Conservation (phyloP, 306 rosid species). For the Dalbergia cultrata region DNA sequence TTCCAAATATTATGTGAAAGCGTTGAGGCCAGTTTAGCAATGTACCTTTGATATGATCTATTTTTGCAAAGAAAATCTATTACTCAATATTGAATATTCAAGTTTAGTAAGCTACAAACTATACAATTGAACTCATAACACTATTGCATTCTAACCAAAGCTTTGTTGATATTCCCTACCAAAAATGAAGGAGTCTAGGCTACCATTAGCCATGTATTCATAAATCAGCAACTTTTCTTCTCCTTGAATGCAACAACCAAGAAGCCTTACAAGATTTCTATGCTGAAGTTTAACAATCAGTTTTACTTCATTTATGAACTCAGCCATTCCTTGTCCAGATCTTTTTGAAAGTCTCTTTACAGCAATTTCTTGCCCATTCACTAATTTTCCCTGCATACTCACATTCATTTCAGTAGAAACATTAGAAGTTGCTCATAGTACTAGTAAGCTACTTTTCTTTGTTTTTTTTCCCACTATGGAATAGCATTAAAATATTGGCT, state of each 20-base stretch:
- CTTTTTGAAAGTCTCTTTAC: conserved; percentile 52
- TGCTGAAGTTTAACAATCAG: conserved; percentile 57
- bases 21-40: conserved; percentile 58
- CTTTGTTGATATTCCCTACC: conserved; percentile 35
- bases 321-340: conserved; percentile 50
- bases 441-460: background rate
- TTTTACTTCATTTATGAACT: conserved; percentile 56
- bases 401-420: background rate
- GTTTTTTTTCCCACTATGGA: background rate
- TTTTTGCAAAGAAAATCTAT: background rate
- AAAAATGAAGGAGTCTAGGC: conserved; percentile 44
- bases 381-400: conserved; percentile 47
- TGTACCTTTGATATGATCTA: conserved; percentile 44
- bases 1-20: conserved; percentile 53
- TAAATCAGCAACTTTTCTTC: conserved; percentile 46
- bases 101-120: background rate
- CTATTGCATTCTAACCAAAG: background rate
- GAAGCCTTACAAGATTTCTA: conserved; percentile 61
- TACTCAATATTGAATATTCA: conserved; percentile 1
- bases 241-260: conserved; percentile 57
- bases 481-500: background rate
- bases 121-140: background rate
- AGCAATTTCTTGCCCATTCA: conserved; percentile 52
- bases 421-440: background rate
- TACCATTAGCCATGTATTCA: conserved; percentile 39